Base-by-base conservation (phyloP, 768 basidiomycete species). In the Boletus subparvulus region DNA sequence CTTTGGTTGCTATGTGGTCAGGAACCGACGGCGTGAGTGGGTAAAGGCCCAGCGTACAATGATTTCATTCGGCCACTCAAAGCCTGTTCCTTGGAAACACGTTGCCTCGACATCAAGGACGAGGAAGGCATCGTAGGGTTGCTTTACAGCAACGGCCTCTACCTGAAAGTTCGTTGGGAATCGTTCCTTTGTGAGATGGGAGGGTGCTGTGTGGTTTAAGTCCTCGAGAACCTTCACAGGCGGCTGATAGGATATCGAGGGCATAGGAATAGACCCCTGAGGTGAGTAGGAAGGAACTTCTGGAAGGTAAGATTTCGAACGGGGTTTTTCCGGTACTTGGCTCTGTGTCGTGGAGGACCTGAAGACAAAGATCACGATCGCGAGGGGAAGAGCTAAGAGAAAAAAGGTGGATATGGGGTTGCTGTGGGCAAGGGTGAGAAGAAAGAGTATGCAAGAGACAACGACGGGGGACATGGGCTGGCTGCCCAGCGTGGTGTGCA, bases 1-100 rank as follows among this genome's bases (percentile, higher is more conserved):
- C 94, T 96, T 70, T 21, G 43, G 21, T 47, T 11, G 39, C 32
- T 10, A 57, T 12, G 46, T 42, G 56, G 45, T 61, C 45, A 64
- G 47, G 56, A 35, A 55, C 24, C 4, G 37, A 6, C 40, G 43
- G 37, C 35, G 48, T 48, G 47, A 49, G 60, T 28, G 55, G 51
- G 47, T 45, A 57, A 44, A 80, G 4, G 19, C 7, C 1, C 13
- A 30, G 50, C 87, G 67, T 69, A 92, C 96, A 60, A 98, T 97
- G 53, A 98, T 94, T 75, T 98, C 96, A 72, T 97, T 97, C 3
- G 95, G 91, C 74, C 86, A 96, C 52, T 87, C 82, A 61, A 93
- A 91, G 17, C 73, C 70, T 35, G 83, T 80, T 37, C 87, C 88
- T 63, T 70, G 71, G 43, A 80, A 68, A 64, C 93, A 95, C 3